A percentile compares a stretch with the other conserved stretches of the same genome.
Conservation (phyloP, 1,284 basidiomycete species). For the Microbotryomycetes sp. region DNA sequence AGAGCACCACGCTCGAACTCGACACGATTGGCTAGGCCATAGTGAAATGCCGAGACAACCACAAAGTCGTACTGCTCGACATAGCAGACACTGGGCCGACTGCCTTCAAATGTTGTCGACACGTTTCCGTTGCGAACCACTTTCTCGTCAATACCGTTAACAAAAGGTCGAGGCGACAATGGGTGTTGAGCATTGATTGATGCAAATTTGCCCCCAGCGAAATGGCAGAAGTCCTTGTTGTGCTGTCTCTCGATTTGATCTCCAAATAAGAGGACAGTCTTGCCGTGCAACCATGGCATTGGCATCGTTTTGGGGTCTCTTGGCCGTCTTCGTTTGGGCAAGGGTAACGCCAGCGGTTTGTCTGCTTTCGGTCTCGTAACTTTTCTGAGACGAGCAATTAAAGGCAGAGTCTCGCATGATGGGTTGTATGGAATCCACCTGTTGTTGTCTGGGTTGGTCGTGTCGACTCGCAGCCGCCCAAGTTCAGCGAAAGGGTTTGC, state of each 20-base stretch:
- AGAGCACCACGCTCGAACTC: constrained; percentile 29
- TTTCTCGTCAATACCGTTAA: constrained; percentile 33
- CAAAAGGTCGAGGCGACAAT: constrained; percentile 27
- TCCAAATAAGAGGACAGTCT: constrained; percentile 29
- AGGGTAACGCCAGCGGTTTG: background rate
- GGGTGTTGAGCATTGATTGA: constrained; percentile 22
- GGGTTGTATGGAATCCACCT: constrained; percentile 26
- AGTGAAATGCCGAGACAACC: constrained; percentile 28
- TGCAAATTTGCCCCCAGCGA: constrained; percentile 23
- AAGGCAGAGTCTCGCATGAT: constrained; percentile 13
- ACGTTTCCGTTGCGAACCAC: background rate
- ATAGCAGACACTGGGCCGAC: constrained; percentile 26
- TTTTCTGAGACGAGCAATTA: constrained; percentile 17
- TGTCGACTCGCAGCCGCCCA: constrained; percentile 12
- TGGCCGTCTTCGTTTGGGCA: background rate
- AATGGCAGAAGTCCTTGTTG: constrained; percentile 26
- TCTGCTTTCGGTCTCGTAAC: background rate
- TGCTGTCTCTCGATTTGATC: constrained; percentile 30
- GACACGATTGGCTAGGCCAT: constrained; percentile 26
- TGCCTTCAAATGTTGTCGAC: constrained; percentile 1
- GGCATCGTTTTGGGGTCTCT: background rate
- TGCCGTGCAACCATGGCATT: constrained; percentile 25
- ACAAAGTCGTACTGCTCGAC: constrained; percentile 26
- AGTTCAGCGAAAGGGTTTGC: constrained; percentile 22
- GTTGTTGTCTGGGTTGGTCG: constrained; percentile 13